Evolutionary conservation across 192 early-diverging fungal genomes (phyloP), one percentile per base, ranked within the genome.

Genomic region (Gaertneriomyces sp.): DNA sequence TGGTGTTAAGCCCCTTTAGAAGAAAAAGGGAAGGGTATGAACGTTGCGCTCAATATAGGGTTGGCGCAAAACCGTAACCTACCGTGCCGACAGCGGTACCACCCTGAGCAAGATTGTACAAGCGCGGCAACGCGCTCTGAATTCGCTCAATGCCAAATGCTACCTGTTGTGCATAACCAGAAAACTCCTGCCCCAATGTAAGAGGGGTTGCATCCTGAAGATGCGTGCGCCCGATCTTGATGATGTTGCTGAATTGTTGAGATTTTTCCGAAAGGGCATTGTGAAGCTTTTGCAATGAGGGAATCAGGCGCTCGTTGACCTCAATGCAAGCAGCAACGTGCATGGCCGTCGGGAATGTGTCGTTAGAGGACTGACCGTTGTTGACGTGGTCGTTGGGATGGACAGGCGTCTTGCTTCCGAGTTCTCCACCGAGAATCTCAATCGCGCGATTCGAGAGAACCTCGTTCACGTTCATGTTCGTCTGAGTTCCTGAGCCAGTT

Each of bases 381-480:
- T 99, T 99, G 72, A 98, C 95, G 61, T 97, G 94, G 80, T 99
- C 97, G 78, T 99, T 99, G 45, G 97, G 97, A 74, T 99, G 97
- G 43, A 99, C 93, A 14, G 93, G 93, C 63, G 83, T 87, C 87
- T 98, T 94, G 76, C 80, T 85, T 57, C 96, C 96, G 47, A 94
- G 83, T 74, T 93, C 87, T 56, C 92, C 94, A 39, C 80, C 80
- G 44, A 98, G 75, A 43, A 98, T 80, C 77, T 99, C 93, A 69
- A 93, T 96, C 25, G 97, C 97, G 45, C 97, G 89, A 90, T 99
- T 99, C 60, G 97, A 92, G 73, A 99, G 94, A 52, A 99, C 96
- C 74, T 88, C 82, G 68, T 83, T 70, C 50, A 70, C 63, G 40
- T 72, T 72, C 64, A 72, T 66, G 87, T 99, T 97, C 62, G 93